A percentile compares a stretch with the other conserved stretches of the same genome.
Evolutionary conservation across 2,329 filamentous ascomycete species (phyloP).

Genomic region (Nothopassalora personata): DNA sequence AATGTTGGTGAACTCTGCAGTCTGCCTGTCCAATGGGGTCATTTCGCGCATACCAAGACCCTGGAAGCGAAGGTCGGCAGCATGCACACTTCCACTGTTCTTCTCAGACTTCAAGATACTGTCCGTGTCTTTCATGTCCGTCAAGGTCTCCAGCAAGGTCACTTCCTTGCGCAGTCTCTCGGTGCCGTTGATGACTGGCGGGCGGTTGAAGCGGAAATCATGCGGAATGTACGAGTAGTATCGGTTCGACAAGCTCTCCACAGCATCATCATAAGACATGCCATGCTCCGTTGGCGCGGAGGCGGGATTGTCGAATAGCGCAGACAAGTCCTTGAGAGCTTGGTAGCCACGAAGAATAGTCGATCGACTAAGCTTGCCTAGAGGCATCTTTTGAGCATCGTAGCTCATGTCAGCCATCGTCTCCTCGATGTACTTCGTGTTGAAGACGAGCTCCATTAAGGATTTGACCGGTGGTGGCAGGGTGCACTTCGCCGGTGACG

Average conservation of each 20-base stretch:
- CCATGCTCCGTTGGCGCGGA: slow-evolving; percentile 42
- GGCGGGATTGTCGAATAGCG: slow-evolving; percentile 53
- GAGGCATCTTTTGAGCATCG: slow-evolving; percentile 68
- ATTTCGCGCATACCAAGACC: slow-evolving; percentile 71
- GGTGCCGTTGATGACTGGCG: slow-evolving; percentile 59
- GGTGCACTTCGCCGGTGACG: slow-evolving; percentile 46
- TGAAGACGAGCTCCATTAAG: slow-evolving; percentile 79
- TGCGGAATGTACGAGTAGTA: slow-evolving; percentile 84
- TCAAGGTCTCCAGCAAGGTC: slow-evolving; percentile 72
- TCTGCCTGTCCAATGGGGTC: slow-evolving; percentile 56
- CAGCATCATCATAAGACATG: slow-evolving; percentile 35
- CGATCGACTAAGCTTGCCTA: slow-evolving; percentile 76
- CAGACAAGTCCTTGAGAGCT: slow-evolving; percentile 68
- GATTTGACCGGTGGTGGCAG: slow-evolving; percentile 58
- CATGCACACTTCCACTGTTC: slow-evolving; percentile 49
- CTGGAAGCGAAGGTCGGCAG: slow-evolving; percentile 63
- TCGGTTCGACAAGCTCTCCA: slow-evolving; percentile 64
- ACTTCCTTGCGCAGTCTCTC: slow-evolving; percentile 66
- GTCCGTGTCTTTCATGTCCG: slow-evolving; percentile 77
- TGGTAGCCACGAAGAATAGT: slow-evolving; percentile 73
- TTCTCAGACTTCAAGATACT: slow-evolving; percentile 65
- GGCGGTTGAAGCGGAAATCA: slow-evolving; percentile 66
- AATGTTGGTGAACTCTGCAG: slow-evolving; percentile 61
- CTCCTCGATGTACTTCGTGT: slow-evolving; percentile 59
- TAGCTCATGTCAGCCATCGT: slow-evolving; percentile 61